phyloP scores from a whole-genome alignment of 352 stramenopile genomes.

The Phytophthora syringae region DNA sequence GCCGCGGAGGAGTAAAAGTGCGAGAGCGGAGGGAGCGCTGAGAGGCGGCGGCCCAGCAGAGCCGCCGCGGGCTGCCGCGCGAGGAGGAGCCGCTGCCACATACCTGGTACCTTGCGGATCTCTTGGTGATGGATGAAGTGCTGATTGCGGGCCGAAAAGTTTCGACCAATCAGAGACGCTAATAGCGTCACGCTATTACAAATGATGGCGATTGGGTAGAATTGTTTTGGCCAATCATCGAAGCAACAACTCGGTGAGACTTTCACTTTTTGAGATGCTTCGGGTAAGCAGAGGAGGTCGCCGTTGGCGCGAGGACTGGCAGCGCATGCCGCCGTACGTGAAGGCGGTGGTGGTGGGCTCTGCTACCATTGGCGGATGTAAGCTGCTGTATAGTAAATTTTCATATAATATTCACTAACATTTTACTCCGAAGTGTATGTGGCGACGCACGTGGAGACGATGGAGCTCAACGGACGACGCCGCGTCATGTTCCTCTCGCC shows the following conservation, averaged over 20 bases:
- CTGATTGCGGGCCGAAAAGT: no score
- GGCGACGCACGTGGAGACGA: conserved; percentile 62
- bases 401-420: neutral
- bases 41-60: conserved; percentile 1
- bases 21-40: neutral
- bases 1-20: conserved; percentile 23
- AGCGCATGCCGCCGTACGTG: conserved; percentile 42
- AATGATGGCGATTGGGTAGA: conserved; percentile 16
- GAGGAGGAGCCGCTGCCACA: conserved; percentile 33
- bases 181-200: no score
- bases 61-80: conserved; percentile 15
- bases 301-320: conserved; percentile 43
- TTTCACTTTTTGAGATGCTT: conserved; percentile 16
- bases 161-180: no score
- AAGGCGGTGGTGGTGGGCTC: conserved; percentile 36
- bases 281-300: neutral
- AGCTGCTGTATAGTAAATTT: neutral
- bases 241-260: neutral
- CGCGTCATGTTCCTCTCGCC: conserved; percentile 72
- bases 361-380: conserved; percentile 38
- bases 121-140: conserved; percentile 15
- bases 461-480: conserved; percentile 59
- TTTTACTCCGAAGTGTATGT: conserved; percentile 30
- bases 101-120: conserved; percentile 1
- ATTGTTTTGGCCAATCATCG: conserved; percentile 18